phyloP scores from a whole-genome alignment of 2,329 filamentous ascomycete genomes.

The Epichloe brachyelytri region DNA sequence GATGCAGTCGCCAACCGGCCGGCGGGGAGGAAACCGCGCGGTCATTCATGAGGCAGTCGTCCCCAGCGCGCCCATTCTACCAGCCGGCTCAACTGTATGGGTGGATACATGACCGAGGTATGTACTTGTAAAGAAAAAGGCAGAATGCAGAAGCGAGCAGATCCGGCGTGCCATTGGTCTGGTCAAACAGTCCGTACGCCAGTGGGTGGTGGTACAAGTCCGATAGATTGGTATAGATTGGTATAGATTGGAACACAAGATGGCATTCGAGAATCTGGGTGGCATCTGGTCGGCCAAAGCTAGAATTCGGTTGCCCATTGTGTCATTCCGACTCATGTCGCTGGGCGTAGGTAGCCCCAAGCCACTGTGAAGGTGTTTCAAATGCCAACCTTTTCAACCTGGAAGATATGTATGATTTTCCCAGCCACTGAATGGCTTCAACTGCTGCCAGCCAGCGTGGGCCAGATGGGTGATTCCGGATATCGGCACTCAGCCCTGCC shows the following conservation, averaged over 20 bases:
- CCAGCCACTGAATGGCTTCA: no score
- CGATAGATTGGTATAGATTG: not conserved
- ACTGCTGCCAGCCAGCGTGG: not conserved
- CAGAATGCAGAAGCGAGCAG: not conserved
- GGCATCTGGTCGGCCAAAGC: not conserved
- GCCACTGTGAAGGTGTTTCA: not conserved
- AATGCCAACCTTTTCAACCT: not conserved
- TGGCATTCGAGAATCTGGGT: not conserved
- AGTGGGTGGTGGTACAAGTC: not conserved
- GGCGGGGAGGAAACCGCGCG: not conserved
- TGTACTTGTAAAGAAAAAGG: not conserved
- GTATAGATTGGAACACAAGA: not conserved
- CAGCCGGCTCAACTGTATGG: no score
- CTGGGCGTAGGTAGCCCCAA: not conserved
- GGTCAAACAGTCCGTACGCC: not conserved
- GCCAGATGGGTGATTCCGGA: not conserved
- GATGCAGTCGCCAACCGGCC: not conserved
- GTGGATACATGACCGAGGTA: no score
- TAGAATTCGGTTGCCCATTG: not conserved
- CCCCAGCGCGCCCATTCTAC: no score
- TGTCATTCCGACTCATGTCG: not conserved
- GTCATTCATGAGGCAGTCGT: not conserved
- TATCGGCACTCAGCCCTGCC: not conserved
- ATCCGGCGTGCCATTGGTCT: constrained; percentile 1
- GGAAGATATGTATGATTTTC: no score